Evolutionary conservation across 768 basidiomycete genomes (phyloP).

Genomic region (Boletus rubropictus): DNA sequence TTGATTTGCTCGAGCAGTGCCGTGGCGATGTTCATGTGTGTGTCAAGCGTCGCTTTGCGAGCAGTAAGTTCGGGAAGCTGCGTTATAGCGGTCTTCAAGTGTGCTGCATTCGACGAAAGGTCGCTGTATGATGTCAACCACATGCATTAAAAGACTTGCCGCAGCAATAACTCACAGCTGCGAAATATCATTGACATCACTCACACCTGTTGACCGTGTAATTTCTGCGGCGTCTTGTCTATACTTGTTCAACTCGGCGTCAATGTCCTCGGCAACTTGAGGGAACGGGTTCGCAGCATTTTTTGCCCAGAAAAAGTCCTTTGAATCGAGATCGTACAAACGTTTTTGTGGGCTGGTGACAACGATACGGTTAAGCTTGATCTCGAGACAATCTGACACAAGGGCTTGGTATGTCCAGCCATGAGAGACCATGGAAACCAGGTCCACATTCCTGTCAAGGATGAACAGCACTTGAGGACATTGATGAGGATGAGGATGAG

Average conservation of each 20-base stretch:
- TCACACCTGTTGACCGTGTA: conserved; percentile 92
- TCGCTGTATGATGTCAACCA: conserved; percentile 44
- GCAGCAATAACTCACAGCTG: conserved; percentile 63
- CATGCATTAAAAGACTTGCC: background rate
- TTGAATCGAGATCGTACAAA: conserved; percentile 93
- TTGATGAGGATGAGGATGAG: conserved; percentile 8
- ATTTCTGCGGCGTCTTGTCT: conserved; percentile 97
- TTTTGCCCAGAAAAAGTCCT: conserved; percentile 98
- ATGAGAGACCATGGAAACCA: conserved; percentile 89
- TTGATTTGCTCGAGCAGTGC: conserved; percentile 94
- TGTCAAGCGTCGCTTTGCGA: conserved; percentile 92
- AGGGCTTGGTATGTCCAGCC: conserved; percentile 99
- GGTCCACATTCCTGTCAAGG: conserved; percentile 90
- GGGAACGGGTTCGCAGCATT: conserved; percentile 97
- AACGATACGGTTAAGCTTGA: conserved; percentile 92
- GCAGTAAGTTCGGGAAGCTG: conserved; percentile 95
- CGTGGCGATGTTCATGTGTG: conserved; percentile 99
- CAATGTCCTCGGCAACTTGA: conserved; percentile 96
- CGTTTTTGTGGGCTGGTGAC: conserved; percentile 69
- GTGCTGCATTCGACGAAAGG: conserved; percentile 85
- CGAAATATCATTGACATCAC: conserved; percentile 90
- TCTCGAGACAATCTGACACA: conserved; percentile 94
- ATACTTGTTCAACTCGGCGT: conserved; percentile 82
- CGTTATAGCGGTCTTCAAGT: conserved; percentile 95
- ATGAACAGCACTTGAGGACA: conserved; percentile 66